These are phyloP conservation scores for Bidens hawaiensis DNA, from an alignment of 140 eudicot species.

Conservation along the genomic window DNA sequence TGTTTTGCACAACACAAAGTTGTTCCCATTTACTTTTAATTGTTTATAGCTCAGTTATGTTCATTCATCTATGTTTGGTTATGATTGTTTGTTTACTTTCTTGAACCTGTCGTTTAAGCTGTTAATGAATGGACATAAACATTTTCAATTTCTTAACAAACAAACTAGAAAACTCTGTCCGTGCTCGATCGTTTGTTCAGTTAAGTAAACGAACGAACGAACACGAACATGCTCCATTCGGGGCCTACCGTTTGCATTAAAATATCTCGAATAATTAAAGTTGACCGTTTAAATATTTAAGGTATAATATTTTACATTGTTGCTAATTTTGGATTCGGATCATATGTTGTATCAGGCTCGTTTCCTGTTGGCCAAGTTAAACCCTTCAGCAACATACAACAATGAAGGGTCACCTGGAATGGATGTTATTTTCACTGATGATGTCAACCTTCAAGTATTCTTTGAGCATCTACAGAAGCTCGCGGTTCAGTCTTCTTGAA, in stretches of 20 bases:
- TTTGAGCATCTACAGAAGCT: conserved; percentile 92
- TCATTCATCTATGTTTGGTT: too few species aligned
- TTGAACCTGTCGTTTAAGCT: too few species aligned
- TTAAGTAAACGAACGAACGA: too few species aligned
- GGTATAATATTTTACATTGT: not conserved
- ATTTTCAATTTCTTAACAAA: too few species aligned
- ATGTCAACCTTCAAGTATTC: conserved; percentile 92
- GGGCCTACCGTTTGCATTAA: not conserved
- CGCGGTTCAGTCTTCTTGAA: conserved; percentile 84
- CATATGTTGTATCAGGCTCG: conserved; percentile 62
- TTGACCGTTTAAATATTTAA: conserved; percentile 1
- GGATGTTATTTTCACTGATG: conserved; percentile 89
- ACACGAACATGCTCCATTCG: too few species aligned
- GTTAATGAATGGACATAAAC: too few species aligned
- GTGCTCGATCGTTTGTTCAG: too few species aligned
- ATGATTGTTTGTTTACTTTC: too few species aligned
- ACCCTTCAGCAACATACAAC: conserved; percentile 93
- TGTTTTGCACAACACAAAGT: too few species aligned
- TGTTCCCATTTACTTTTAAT: too few species aligned
- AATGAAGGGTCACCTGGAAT: conserved; percentile 78
- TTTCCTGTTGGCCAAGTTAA: conserved; percentile 86
- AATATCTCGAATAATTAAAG: not conserved
- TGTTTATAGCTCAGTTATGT: too few species aligned
- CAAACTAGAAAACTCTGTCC: too few species aligned
- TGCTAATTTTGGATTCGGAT: not conserved